Percentiles rank a stretch among this genome's conserved stretches.
Evolutionary conservation across 2,329 filamentous ascomycete genomes (phyloP).

Genomic region (Aspergillus awamori): DNA sequence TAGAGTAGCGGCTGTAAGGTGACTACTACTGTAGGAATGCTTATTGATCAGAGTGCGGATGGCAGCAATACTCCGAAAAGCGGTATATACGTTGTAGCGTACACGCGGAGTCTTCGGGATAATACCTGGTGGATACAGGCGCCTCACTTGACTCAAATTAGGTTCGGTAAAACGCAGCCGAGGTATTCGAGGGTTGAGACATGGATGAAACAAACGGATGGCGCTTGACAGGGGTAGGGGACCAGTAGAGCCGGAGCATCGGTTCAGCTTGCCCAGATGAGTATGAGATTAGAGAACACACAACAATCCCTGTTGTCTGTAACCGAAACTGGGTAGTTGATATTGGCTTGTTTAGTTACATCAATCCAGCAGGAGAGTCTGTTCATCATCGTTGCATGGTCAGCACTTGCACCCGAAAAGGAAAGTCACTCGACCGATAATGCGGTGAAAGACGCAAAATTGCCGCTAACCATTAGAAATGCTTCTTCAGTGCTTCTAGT

Average conservation of each 20-base stretch:
- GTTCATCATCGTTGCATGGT: neutral
- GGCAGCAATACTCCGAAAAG: neutral
- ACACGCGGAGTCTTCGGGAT: neutral
- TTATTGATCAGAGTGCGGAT: neutral
- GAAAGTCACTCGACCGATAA: conserved; percentile 13
- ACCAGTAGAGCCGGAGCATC: neutral
- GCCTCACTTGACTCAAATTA: conserved; percentile 1
- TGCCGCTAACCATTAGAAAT: conserved; percentile 22
- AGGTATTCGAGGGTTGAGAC: neutral
- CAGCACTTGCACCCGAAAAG: neutral
- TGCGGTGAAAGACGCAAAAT: conserved; percentile 21
- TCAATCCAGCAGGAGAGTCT: neutral
- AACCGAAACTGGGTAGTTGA: neutral
- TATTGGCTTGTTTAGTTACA: neutral
- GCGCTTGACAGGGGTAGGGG: neutral
- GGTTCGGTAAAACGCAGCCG: conserved; percentile 1
- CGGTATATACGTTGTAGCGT: neutral
- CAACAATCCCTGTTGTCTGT: neutral
- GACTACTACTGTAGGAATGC: neutral
- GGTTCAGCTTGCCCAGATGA: neutral
- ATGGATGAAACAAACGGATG: neutral
- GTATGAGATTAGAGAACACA: neutral
- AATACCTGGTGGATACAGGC: conserved; percentile 1
- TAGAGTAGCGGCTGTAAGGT: neutral
- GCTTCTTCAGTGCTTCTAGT: conserved; percentile 39